Percentiles rank a stretch among this genome's conserved stretches.
Conservation (phyloP, 306 rosid species). For the cucumber (Cucumis sativus) region Cucumber_9930_V3 NC_026659.2:6555501-6556000, state of each 20-base stretch:
- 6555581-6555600: not conserved
- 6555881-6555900: too few relatives aligned
- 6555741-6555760: not conserved
- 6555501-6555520: not conserved
- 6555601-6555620: not conserved
- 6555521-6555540: not conserved
- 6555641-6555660: not conserved
- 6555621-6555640: not conserved
- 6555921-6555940: too few relatives aligned
- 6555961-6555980: too few relatives aligned
- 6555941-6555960: too few relatives aligned
- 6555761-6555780: not conserved
- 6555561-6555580: not conserved
- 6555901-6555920: too few relatives aligned
- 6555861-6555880: too few relatives aligned
- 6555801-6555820: too few relatives aligned
- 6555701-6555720: not conserved
- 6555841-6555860: too few relatives aligned
- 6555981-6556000: too few relatives aligned
- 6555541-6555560: not conserved
- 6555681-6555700: not conserved
- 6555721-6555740: not conserved
- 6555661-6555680: not conserved
- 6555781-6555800: not conserved
- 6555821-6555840: too few relatives aligned